phyloP scores from a whole-genome alignment of 225 moss, liverwort and hornwort genomes.

The Marchantia polymorpha region DNA sequence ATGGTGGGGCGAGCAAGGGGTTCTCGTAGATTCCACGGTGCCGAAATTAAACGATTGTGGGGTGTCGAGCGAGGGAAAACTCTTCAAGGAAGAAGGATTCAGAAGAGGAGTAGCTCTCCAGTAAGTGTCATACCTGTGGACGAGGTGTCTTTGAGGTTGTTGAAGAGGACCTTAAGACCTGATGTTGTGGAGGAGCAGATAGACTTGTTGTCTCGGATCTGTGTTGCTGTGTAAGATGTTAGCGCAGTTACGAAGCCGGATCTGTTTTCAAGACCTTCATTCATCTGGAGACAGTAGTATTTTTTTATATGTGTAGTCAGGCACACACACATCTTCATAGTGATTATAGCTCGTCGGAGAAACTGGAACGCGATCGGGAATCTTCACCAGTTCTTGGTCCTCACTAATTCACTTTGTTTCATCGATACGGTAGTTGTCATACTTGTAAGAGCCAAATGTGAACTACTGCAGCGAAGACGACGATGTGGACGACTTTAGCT shows the following conservation, averaged over 20 bases:
- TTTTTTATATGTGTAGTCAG: background rate
- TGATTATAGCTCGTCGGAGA: background rate
- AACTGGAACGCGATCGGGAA: background rate
- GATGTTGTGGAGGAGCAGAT: slow-evolving; percentile 15
- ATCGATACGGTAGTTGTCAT: slow-evolving; percentile 1
- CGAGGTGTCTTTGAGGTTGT: background rate
- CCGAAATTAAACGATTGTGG: slow-evolving; percentile 2
- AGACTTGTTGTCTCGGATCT: slow-evolving; percentile 14
- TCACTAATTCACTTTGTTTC: background rate
- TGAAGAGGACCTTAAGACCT: slow-evolving; percentile 11
- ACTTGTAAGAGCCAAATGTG: background rate
- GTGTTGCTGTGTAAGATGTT: slow-evolving; percentile 7
- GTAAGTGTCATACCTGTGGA: slow-evolving; percentile 32
- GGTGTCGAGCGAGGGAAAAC: slow-evolving; percentile 4
- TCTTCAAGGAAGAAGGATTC: slow-evolving; percentile 13
- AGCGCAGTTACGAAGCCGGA: background rate
- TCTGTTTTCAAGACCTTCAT: background rate
- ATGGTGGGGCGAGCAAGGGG: slow-evolving; percentile 3
- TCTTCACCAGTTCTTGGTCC: slow-evolving; percentile 1
- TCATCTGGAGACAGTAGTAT: background rate
- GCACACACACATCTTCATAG: background rate
- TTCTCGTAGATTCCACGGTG: background rate
- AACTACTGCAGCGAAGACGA: background rate
- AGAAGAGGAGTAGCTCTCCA: slow-evolving; percentile 28
- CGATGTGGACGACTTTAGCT: background rate